Evolutionary conservation across 2,329 filamentous ascomycete genomes (phyloP), one percentile per base, ranked within the genome.

Genomic region (Cladorrhinum sp.): DNA sequence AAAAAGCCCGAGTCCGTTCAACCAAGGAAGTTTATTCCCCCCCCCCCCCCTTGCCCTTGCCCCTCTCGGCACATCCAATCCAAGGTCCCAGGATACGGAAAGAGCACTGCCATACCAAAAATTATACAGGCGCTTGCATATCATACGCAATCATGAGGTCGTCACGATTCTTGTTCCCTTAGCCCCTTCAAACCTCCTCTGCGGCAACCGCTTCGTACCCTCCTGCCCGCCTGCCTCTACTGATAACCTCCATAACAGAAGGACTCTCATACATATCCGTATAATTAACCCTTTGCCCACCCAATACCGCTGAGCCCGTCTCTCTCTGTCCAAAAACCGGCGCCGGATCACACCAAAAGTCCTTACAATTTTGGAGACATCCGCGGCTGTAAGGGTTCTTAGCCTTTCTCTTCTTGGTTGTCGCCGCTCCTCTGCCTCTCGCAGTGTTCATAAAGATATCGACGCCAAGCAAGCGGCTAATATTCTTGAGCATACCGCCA

Each of bases 361-460:
- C 96, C 66, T 86, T 89, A 76, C 95, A 99, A 72, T 99, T 99
- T 62, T 87, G 84, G n/a, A 96, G 68, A 42, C 92, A 81, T 7
- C 95, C 95, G 30, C 87, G 82, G 61, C 87, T 94, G 74, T 94
- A 99, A 0, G 93, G 93, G 73, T 98, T 99, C 66, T 46, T 57
- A 36, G 81, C 81, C 72, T 83, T 83, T 67, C 79, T 81, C 76
- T 81, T 78, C 73, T 79, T 75, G 23, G 76, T 75, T 2, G 80
- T 80, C 5, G 88, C 87, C 0, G 90, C 91, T 57, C 90, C 86
- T 48, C 92, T 83, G 1, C 94, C 94, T 0, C 92, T 92, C 1
- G 95, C 92, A 1, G 93, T 97, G 67, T 94, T 91, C 65, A 98
- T 87, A 71, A 99, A 98, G 0, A 92, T 92, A 69, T 99, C 95